Evolutionary conservation across 352 stramenopile species (phyloP).

Genomic region (Pythium scleroteichum): DNA sequence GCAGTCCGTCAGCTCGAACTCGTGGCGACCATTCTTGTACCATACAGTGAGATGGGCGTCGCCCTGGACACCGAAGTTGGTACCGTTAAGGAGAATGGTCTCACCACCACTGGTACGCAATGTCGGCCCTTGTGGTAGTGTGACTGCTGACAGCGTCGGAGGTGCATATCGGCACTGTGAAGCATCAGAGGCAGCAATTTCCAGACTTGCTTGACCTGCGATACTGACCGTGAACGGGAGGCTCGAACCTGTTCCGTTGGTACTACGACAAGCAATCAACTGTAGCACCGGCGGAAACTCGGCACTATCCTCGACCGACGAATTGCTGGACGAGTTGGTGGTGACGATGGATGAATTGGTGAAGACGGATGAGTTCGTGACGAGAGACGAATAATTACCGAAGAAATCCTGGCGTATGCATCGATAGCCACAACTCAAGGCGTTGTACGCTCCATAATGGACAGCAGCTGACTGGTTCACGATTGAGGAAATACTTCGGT

Average conservation of each 20-base stretch:
- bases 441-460: conserved; percentile 39
- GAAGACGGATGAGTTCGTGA: no score
- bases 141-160: conserved; percentile 30
- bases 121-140: conserved; percentile 4
- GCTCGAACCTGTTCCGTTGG: conserved; percentile 36
- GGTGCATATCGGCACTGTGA: conserved; percentile 37
- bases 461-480: conserved; percentile 24
- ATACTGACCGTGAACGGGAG: conserved; percentile 41
- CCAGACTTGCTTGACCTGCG: conserved; percentile 35
- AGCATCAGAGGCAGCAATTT: conserved; percentile 7
- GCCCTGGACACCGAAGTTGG: conserved; percentile 44
- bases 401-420: neutral
- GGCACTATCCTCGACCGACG: no score
- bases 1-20: conserved; percentile 43
- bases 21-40: conserved; percentile 46
- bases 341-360: no score
- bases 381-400: no score
- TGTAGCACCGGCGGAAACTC: conserved; percentile 13
- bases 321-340: no score
- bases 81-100: conserved; percentile 40
- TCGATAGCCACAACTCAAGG: conserved; percentile 31
- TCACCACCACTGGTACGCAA: conserved; percentile 39
- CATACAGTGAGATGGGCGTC: conserved; percentile 31
- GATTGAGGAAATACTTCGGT: conserved; percentile 8
- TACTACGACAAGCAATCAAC: conserved; percentile 42